phyloP scores from a whole-genome alignment of 2,329 filamentous ascomycete species.

The Ophiostoma triangulosporum region DNA sequence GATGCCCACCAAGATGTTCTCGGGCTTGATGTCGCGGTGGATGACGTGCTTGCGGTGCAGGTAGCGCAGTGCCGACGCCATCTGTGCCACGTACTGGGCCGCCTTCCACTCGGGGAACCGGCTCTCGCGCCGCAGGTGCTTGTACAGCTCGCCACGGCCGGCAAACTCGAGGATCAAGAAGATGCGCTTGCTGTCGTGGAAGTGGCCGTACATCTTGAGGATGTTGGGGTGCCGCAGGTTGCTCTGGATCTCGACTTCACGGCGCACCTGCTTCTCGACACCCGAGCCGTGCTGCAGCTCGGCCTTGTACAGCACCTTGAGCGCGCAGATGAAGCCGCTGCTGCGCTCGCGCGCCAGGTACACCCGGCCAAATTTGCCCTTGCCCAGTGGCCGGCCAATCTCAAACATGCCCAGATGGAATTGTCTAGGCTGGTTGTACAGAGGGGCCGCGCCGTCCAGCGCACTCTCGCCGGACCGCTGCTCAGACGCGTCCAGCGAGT shows the following conservation, averaged over 20 bases:
- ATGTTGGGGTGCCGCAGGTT: conserved; percentile 81
- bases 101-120: conserved; percentile 78
- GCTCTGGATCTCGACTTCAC: conserved; percentile 82
- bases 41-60: conserved; percentile 96
- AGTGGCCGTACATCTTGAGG: conserved; percentile 71
- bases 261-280: conserved; percentile 75
- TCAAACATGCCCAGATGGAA: conserved; percentile 93
- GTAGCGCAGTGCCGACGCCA: conserved; percentile 80
- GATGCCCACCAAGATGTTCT: conserved; percentile 91
- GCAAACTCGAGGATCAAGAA: conserved; percentile 82
- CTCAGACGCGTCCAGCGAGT: not conserved
- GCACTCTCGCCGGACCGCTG: not conserved
- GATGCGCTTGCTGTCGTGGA: conserved; percentile 78
- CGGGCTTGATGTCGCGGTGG: conserved; percentile 93
- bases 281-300: conserved; percentile 62
- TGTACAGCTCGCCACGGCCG: conserved; percentile 76
- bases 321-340: conserved; percentile 69
- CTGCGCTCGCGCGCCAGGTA: conserved; percentile 71
- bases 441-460: not conserved
- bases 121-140: conserved; percentile 65
- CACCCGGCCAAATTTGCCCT: conserved; percentile 78
- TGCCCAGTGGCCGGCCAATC: conserved; percentile 73
- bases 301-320: conserved; percentile 77
- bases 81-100: conserved; percentile 77
- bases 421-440: conserved; percentile 35